Conservation (phyloP, 805 yeast species). For the Ogataea chonburiensis region DNA sequence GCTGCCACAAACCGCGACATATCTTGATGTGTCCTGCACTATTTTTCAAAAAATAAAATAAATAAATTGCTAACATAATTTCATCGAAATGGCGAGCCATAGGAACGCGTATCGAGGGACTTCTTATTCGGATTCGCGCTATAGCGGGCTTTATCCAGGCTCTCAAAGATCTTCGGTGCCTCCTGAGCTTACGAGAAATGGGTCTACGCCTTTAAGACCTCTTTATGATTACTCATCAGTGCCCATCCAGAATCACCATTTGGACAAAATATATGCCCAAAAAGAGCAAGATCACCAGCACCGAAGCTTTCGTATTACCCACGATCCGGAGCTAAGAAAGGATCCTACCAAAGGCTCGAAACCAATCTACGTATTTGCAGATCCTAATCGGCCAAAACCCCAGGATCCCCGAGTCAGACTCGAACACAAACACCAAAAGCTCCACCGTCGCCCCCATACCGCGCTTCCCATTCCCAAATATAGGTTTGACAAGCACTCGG, state of each 20-base stretch:
- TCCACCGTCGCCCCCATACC: constrained; percentile 11
- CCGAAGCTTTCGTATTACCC: constrained; percentile 37
- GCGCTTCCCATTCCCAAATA: constrained; percentile 32
- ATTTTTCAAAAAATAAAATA: background rate
- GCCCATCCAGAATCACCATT: constrained; percentile 23
- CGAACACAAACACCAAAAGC: constrained; percentile 10
- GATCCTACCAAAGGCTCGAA: constrained; percentile 31
- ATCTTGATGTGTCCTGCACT: constrained; percentile 1
- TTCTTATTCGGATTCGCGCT: constrained; percentile 1
- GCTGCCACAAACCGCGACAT: constrained; percentile 26
- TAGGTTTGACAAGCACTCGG: constrained; percentile 63
- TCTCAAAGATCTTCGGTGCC: constrained; percentile 6
- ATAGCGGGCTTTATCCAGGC: background rate
- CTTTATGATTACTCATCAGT: constrained; percentile 20
- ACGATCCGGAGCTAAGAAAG: constrained; percentile 52
- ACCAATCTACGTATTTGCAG: constrained; percentile 36
- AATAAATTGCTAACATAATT: constrained; percentile 4
- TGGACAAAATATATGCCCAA: constrained; percentile 6
- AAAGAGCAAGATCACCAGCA: constrained; percentile 1
- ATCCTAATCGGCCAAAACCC: constrained; percentile 32
- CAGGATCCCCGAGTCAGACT: constrained; percentile 24
- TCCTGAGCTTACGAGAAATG: constrained; percentile 5
- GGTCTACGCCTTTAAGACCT: background rate
- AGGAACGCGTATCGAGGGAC: constrained; percentile 9
- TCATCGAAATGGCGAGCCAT: constrained; percentile 5